Evolutionary conservation across 208 protist genomes (phyloP).

Genomic region (Trichomonas gallinae): DNA sequence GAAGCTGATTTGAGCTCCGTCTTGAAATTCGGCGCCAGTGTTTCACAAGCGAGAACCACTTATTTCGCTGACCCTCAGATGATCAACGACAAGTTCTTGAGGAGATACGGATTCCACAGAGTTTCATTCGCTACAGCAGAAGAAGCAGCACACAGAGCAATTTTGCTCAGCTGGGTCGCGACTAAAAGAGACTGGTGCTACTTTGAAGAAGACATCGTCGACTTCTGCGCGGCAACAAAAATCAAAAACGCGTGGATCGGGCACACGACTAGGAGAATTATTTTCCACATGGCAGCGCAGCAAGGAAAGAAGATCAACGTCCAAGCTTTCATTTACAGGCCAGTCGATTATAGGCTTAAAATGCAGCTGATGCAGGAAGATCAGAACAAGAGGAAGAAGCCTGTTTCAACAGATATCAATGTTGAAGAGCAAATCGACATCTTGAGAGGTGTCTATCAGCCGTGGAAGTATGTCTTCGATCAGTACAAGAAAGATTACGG

Average conservation of each 20-base stretch:
- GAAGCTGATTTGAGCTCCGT: not conserved
- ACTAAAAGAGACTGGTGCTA: too few species aligned
- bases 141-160: not conserved
- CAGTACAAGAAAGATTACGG: not conserved
- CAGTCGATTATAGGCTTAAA: not conserved
- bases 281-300: not conserved
- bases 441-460: not conserved
- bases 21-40: not conserved
- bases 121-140: not conserved
- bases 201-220: not conserved
- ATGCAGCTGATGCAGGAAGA: not conserved
- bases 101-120: not conserved
- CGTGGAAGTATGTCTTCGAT: not conserved
- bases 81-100: not conserved
- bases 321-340: not conserved
- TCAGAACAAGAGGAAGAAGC: not conserved
- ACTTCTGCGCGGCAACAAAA: not conserved
- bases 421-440: not conserved
- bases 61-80: not conserved
- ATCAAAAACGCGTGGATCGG: not conserved
- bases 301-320: not conserved
- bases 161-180: not conserved
- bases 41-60: not conserved
- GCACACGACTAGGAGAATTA: not conserved
- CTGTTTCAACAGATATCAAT: not conserved